Conservation (phyloP, 177 flowering plant species). For the Vitis hybrid region DNA sequence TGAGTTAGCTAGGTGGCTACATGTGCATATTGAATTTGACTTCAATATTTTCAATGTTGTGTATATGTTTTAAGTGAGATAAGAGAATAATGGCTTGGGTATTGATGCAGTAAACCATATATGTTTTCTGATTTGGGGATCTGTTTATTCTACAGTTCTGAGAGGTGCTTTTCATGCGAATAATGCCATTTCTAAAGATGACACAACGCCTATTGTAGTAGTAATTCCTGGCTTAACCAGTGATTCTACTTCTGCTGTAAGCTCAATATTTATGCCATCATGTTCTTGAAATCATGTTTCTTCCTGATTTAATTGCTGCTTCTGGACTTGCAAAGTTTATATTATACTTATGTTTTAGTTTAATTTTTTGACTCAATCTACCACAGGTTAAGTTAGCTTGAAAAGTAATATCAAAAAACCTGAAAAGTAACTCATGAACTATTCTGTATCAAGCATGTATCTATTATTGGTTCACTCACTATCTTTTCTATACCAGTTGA, state of each 20-base stretch:
- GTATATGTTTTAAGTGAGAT: too few species aligned
- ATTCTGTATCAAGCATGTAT: too few species aligned
- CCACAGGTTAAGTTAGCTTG: not conserved
- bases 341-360: not conserved
- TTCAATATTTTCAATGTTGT: not conserved
- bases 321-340: not conserved
- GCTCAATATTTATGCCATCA: conserved; percentile 23
- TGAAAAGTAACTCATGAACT: not conserved
- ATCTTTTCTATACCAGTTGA: too few species aligned
- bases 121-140: not conserved
- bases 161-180: conserved; percentile 25
- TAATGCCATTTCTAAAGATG: conserved; percentile 42
- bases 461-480: too few species aligned
- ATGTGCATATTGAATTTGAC: too few species aligned
- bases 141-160: conserved; percentile 34
- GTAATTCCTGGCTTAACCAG: conserved; percentile 91
- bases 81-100: too few species aligned
- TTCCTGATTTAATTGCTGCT: not conserved
- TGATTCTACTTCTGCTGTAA: conserved; percentile 81
- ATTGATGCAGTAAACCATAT: too few species aligned
- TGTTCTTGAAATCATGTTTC: not conserved
- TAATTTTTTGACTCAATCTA: not conserved
- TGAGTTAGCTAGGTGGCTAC: too few species aligned
- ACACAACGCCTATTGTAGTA: conserved; percentile 69
- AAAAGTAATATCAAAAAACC: not conserved